A percentile compares a stretch with the other conserved stretches of the same genome.
Conservation (phyloP, 345 rosid genomes). For the Pistacia integerrima region DNA sequence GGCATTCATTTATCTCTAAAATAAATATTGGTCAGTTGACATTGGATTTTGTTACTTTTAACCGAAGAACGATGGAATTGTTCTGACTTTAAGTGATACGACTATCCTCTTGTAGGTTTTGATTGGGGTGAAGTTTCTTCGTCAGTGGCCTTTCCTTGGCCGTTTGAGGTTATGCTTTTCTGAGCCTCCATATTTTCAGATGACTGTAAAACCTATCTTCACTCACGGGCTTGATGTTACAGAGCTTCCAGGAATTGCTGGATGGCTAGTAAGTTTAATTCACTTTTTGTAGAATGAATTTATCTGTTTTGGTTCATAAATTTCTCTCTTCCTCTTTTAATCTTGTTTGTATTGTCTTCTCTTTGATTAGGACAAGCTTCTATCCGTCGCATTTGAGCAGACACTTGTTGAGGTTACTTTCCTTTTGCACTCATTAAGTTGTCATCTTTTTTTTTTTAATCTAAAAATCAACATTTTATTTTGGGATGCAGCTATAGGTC, state of each 20-base stretch:
- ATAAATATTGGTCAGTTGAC: background rate
- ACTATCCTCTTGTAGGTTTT: slow-evolving; percentile 54
- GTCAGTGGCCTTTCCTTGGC: slow-evolving; percentile 84
- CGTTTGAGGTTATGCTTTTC: slow-evolving; percentile 90
- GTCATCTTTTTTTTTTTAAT: background rate
- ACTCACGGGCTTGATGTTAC: slow-evolving; percentile 83
- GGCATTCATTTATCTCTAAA: background rate
- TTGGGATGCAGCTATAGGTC: slow-evolving; percentile 6
- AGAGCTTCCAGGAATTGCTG: slow-evolving; percentile 91
- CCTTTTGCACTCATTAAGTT: background rate
- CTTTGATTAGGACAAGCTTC: slow-evolving; percentile 76
- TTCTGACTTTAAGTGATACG: background rate
- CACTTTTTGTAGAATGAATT: slow-evolving; percentile 7
- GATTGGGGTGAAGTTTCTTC: slow-evolving; percentile 87
- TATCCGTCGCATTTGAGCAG: slow-evolving; percentile 88
- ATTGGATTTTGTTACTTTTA: background rate
- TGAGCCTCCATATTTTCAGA: slow-evolving; percentile 96
- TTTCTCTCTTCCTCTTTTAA: slow-evolving; percentile 13
- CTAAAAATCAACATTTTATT: background rate
- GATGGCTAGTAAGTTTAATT: slow-evolving; percentile 86
- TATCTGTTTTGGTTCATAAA: slow-evolving; percentile 1
- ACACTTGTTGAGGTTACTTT: slow-evolving; percentile 69
- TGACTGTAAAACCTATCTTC: slow-evolving; percentile 82
- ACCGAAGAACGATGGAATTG: background rate
- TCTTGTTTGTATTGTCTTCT: slow-evolving; percentile 21